Conservation (phyloP, 2,329 filamentous ascomycete genomes). For the Sporothrix pallida region DNA sequence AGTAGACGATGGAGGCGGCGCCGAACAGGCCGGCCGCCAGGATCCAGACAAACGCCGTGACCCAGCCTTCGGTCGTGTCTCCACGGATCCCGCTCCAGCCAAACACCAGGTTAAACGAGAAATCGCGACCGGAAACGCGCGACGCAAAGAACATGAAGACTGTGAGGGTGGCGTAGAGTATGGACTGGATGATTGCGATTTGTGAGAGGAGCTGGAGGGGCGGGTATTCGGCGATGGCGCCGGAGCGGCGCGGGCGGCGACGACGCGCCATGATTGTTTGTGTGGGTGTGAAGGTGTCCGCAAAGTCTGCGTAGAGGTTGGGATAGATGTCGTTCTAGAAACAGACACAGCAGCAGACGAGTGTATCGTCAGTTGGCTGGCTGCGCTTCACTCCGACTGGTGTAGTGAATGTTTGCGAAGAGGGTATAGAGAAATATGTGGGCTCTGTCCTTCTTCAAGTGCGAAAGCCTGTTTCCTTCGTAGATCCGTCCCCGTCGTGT, state of each 20-base stretch:
- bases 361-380: background rate
- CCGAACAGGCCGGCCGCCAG: conserved; percentile 67
- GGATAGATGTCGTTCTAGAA: too few relatives aligned
- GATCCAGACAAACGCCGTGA: conserved; percentile 63
- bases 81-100: conserved; percentile 64
- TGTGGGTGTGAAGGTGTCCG: background rate
- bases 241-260: conserved; percentile 55
- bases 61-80: conserved; percentile 67
- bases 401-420: background rate
- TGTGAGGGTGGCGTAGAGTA: conserved; percentile 60
- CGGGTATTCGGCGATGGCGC: conserved; percentile 65
- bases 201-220: conserved; percentile 65
- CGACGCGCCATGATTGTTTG: conserved; percentile 26
- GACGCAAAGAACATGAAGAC: conserved; percentile 63
- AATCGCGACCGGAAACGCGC: conserved; percentile 62
- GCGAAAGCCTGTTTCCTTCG: background rate
- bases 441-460: background rate
- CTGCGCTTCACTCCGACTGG: background rate
- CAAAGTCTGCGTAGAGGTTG: too few relatives aligned
- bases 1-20: conserved; percentile 78
- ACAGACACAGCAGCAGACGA: background rate
- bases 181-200: conserved; percentile 61
- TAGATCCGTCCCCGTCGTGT: background rate
- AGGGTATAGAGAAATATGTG: background rate
- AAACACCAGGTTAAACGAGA: conserved; percentile 61